Evolutionary conservation across 116 monocot species (phyloP).

Genomic region (Papilionanthe hybrid): DNA sequence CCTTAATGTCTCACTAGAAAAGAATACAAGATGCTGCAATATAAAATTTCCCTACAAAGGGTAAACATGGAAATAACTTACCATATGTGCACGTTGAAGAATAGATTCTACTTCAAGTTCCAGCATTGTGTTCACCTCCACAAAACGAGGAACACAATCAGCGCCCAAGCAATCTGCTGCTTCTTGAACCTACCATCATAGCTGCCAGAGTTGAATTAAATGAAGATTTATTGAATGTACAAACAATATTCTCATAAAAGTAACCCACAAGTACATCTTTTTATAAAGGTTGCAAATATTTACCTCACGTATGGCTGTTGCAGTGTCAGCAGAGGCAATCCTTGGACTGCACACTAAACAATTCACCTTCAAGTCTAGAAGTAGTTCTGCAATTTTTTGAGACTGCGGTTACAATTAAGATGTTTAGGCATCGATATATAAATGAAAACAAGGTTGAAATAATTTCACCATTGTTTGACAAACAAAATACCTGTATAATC

Average conservation of each 20-base stretch:
- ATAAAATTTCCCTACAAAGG: no score
- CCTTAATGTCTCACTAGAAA: no score
- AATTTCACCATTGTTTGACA: background rate
- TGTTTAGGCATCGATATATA: background rate
- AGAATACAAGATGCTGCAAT: no score
- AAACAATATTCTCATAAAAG: background rate
- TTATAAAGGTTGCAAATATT: constrained; percentile 3
- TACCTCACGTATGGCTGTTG: constrained; percentile 74
- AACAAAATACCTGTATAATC: constrained; percentile 65
- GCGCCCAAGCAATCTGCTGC: constrained; percentile 93
- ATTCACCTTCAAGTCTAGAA: constrained; percentile 68
- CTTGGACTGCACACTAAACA: constrained; percentile 62
- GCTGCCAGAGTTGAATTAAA: constrained; percentile 11
- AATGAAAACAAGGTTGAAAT: background rate
- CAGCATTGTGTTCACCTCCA: constrained; percentile 61
- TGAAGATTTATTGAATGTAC: constrained; percentile 10
- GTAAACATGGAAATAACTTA: constrained; percentile 5
- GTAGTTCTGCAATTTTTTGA: constrained; percentile 79
- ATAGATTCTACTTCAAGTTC: constrained; percentile 73
- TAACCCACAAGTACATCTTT: background rate
- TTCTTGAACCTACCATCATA: constrained; percentile 75
- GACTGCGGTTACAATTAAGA: constrained; percentile 35
- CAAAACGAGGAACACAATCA: constrained; percentile 68
- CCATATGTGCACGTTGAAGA: constrained; percentile 36
- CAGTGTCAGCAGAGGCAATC: constrained; percentile 68